Evolutionary conservation across 148 eudicot species (phyloP).

Genomic region (Camellia granthamiana): DNA sequence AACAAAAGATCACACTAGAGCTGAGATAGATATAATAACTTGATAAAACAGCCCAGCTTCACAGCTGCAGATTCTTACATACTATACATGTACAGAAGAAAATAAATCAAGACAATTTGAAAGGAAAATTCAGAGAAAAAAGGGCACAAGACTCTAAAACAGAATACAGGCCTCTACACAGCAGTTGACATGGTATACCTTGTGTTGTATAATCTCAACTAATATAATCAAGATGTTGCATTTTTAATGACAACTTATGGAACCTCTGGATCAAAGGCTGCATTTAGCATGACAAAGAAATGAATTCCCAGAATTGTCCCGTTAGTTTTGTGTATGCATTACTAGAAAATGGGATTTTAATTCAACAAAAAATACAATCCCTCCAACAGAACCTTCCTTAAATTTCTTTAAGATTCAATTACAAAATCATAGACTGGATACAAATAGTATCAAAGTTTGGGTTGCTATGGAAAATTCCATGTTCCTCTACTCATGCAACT

Average conservation of each 20-base stretch:
- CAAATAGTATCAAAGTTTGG: background rate
- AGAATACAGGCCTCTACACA: background rate
- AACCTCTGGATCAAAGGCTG: background rate
- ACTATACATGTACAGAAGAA: background rate
- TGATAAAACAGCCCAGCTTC: background rate
- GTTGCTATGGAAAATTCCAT: background rate
- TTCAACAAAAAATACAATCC: background rate
- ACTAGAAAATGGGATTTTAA: background rate
- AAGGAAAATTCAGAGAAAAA: background rate
- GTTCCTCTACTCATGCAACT: background rate
- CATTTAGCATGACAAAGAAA: background rate
- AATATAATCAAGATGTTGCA: background rate
- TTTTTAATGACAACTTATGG: background rate
- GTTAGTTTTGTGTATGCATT: background rate
- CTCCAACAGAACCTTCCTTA: background rate
- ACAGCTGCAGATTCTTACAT: background rate
- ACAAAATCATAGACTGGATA: background rate
- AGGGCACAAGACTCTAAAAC: background rate
- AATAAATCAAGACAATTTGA: background rate
- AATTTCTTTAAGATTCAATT: constrained; percentile 1
- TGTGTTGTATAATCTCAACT: background rate
- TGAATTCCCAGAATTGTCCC: background rate
- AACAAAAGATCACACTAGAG: background rate
- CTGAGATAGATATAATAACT: background rate
- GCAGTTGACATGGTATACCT: background rate